Conservation (phyloP, 2,329 filamentous ascomycete genomes). For the Neurospora sp. region DNA sequence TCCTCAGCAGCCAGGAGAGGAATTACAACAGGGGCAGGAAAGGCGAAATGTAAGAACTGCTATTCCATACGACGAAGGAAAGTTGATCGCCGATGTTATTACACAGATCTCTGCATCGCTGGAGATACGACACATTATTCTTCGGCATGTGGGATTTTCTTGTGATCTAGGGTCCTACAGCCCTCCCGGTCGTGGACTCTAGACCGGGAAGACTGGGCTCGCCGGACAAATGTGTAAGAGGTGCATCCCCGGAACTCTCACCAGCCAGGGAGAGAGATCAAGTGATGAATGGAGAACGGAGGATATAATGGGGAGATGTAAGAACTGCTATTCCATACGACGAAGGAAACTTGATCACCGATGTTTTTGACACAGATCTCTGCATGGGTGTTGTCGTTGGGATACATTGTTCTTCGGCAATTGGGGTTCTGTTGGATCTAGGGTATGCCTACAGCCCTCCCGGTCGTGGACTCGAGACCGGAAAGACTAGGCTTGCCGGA, state of each 20-base stretch:
- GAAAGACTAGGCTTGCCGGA: neutral
- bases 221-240: too few relatives aligned
- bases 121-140: too few relatives aligned
- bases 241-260: too few relatives aligned
- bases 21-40: neutral
- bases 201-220: too few relatives aligned
- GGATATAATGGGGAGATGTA: too few relatives aligned
- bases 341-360: neutral
- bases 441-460: neutral
- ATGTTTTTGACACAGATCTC: neutral
- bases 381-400: neutral
- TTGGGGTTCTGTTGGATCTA: neutral
- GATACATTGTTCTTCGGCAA: neutral
- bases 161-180: too few relatives aligned
- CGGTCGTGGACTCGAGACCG: neutral
- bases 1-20: neutral
- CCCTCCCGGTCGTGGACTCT: too few relatives aligned
- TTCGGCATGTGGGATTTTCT: too few relatives aligned
- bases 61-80: neutral
- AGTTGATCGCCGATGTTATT: neutral
- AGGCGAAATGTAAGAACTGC: neutral
- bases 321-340: neutral
- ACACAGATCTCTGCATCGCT: neutral
- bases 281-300: too few relatives aligned
- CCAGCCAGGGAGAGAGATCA: too few relatives aligned